Base-by-base conservation (phyloP, 495 filamentous ascomycete genomes). In the Podospora australis region DNA sequence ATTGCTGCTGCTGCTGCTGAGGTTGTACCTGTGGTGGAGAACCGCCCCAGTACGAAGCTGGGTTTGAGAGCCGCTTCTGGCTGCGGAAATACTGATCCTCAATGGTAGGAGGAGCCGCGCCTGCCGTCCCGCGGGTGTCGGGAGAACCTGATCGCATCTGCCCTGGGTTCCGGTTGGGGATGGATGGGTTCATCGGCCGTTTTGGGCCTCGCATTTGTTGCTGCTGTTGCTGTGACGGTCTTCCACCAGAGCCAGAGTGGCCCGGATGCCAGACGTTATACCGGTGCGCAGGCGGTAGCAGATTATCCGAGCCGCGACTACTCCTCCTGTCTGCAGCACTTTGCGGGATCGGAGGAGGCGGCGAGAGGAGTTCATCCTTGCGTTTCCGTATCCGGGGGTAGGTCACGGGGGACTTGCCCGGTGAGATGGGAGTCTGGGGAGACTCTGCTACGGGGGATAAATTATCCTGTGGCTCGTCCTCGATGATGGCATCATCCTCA, bases 391-490 rank as follows among this genome's bases (percentile, higher is more conserved):
- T 68, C 47, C 66, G 67, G 40, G 73, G 71, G 32, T 75, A 74
- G 2, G 35, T 56, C 8, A 72, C 69, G 3, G 70, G 70, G 22
- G 66, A 67, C 14, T 57, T 61, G 1, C 70, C 67, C 0, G 47
- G 53, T n/a, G 61, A 60, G 23, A 55, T 49, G 3, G 58, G 50
- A 19, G 52, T 43, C 2, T 42, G 28, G 11, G 71, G 71, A 3
- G 64, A 70, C 54, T 76, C 72, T 3, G 56, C 57, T 1, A 77
- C 70, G 2, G 75, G 73, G 1, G 74, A 71, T 1, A 77, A 58
- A 26, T 55, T 51, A 6, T 36, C 51, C 35, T 60, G 60, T 13
- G 46, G 32, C 11, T 58, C 56, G 13, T 57, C 56, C n/a, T 54
- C 56, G 9, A 50, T 54, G 22, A 54, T 35, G 19, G 45, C 54